Percentiles rank a stretch among this genome's conserved stretches.
Evolutionary conservation across 2,329 filamentous ascomycete genomes (phyloP).

Genomic region (Fusarium sp.): DNA sequence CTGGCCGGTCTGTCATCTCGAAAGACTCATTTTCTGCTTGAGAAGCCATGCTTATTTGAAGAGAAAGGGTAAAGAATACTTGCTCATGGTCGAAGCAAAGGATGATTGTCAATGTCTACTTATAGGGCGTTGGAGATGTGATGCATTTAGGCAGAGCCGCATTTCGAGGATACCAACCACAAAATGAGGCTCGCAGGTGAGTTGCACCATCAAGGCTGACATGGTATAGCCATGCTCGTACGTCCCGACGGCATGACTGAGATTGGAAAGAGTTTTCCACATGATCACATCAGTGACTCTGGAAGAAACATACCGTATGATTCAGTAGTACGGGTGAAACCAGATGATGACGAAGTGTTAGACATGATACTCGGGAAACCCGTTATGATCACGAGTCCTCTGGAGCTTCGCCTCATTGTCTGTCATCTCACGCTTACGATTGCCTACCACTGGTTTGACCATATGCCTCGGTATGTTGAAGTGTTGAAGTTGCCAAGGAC

Average conservation of each 20-base stretch:
- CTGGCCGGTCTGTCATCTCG: background rate
- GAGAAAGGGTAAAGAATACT: background rate
- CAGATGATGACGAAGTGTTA: background rate
- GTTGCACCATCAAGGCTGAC: background rate
- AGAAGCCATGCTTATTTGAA: background rate
- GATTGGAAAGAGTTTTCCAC: conserved; percentile 1
- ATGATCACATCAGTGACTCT: conserved; percentile 1
- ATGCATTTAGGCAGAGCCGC: background rate
- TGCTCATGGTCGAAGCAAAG: background rate
- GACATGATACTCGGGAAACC: background rate
- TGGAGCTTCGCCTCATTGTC: background rate
- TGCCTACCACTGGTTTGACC: no score
- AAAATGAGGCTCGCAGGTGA: background rate
- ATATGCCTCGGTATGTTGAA: no score
- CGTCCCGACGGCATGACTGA: background rate
- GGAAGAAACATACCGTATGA: background rate
- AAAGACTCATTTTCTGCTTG: background rate
- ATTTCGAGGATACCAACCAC: background rate
- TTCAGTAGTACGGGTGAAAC: conserved; percentile 16
- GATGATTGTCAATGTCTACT: background rate
- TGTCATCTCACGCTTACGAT: background rate
- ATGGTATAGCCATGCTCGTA: conserved; percentile 5
- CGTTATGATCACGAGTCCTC: background rate
- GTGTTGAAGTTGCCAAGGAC: no score
- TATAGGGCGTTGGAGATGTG: background rate